These are phyloP conservation scores for Coemansia pectinata DNA, from an alignment of 192 early-diverging fungal genomes.

Conservation along the genomic window DNA sequence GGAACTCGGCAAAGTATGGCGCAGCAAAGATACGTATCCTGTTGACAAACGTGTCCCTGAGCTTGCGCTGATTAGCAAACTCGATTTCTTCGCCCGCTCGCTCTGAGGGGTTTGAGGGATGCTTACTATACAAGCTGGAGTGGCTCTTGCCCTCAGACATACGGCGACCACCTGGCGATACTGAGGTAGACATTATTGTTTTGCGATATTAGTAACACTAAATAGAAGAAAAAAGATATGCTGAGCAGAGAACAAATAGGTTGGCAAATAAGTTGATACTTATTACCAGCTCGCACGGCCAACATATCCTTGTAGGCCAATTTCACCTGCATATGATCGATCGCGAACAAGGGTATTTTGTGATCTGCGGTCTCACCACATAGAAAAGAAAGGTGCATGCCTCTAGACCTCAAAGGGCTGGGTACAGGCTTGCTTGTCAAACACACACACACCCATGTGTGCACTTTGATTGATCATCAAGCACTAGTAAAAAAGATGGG, in stretches of 20 bases:
- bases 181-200: conserved; percentile 18
- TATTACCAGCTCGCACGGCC: neutral
- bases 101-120: conserved; percentile 18
- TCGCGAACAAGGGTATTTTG: neutral
- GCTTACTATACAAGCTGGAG: conserved; percentile 23
- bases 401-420: neutral
- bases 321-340: neutral
- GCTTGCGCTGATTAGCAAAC: conserved; percentile 37
- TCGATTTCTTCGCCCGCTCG: conserved; percentile 52
- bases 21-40: conserved; percentile 49
- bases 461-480: neutral
- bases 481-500: neutral
- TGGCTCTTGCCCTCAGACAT: conserved; percentile 10
- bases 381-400: neutral
- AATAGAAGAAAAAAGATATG: neutral
- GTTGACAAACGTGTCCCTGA: conserved; percentile 41
- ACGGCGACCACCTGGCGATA: neutral
- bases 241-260: neutral
- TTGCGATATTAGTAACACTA: neutral
- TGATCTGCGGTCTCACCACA: neutral
- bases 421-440: neutral
- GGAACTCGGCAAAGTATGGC: conserved; percentile 56
- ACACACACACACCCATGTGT: neutral
- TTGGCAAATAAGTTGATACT: neutral
- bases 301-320: neutral